These are phyloP conservation scores for Pseudocercospora eumusae DNA, from an alignment of 2,329 filamentous ascomycete species.

Conservation along the genomic window DNA sequence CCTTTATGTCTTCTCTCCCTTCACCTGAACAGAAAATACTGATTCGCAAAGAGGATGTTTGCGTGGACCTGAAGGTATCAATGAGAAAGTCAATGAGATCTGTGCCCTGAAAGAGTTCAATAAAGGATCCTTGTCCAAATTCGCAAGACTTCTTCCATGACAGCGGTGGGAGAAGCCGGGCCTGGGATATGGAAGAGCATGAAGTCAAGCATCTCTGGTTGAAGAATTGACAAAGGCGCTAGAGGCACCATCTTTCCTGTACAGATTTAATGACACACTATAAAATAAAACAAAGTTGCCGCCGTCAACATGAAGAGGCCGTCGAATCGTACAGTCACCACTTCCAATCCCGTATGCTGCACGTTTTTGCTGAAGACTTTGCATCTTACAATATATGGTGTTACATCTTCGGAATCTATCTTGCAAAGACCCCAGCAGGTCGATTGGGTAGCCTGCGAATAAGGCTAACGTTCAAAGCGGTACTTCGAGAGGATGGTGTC, in stretches of 20 bases:
- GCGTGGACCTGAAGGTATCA: background rate
- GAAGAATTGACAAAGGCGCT: background rate
- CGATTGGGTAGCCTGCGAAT: conserved; percentile 1
- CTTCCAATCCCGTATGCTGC: background rate
- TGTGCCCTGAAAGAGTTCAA: background rate
- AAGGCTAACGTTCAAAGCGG: conserved; percentile 3
- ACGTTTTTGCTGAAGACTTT: background rate
- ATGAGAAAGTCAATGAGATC: background rate
- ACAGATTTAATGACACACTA: background rate
- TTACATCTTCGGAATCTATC: background rate
- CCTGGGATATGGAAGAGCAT: background rate
- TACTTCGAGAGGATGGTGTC: background rate
- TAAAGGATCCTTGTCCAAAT: background rate
- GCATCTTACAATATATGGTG: conserved; percentile 1
- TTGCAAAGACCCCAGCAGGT: background rate
- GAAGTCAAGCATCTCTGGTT: background rate
- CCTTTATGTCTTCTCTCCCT: no score
- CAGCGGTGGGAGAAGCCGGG: background rate
- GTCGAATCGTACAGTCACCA: background rate
- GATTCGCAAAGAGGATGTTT: background rate
- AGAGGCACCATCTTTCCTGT: background rate
- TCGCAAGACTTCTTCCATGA: no score
- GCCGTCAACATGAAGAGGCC: conserved; percentile 9
- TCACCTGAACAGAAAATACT: background rate
- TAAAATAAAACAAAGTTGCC: conserved; percentile 1